Base-by-base conservation (phyloP, 2,329 filamentous ascomycete genomes). In the Rhynchosporium graminicola region DNA sequence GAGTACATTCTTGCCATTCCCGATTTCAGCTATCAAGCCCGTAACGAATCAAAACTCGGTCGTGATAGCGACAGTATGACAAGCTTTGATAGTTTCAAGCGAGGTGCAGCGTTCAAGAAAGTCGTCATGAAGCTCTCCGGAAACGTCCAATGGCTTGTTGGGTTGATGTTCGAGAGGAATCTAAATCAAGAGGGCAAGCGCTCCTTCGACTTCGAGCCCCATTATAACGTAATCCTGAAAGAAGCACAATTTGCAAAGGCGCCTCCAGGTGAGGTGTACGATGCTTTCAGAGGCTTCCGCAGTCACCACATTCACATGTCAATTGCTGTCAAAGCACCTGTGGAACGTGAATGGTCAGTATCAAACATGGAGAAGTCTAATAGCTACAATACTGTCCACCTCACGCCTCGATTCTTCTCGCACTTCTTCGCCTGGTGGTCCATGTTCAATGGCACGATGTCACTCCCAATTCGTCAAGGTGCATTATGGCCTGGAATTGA, bases 391-490 rank as follows among this genome's bases (percentile, higher is more conserved):
- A 92, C 94, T 0, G 90, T 98, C 1, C 96, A 99, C 75, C 83
- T 99, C 36, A 95, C 91, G 1, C 95, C 95, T 5, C 88, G 93
- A 8, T 97, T 99, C 80, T 99, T 99, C 75, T 97, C 94, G 0
- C 95, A 99, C 74, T 99, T 99, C 80, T 98, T 93, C 78, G 87
- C 88, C 62, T 99, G 95, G 95, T 98, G 93, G 92, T 94, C 90
- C 0, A 86, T 98, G 69, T 99, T 99, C 76, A 92, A 92, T 8
- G 93, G 94, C 1, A 90, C 94, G 8, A 92, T 98, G 87, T 96
- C 94, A 10, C 81, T 99, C 33, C 96, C 95, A 10, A 89, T 99
- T 62, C 91, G 95, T 0, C 96, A 99, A 78, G 95, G 95, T 15
- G 83, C 85, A 52, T 82, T 99, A 3, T 99, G 93, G 87, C 94